Conservation (phyloP, 257 asterid genomes). For the Solanum chiquidenum region DNA sequence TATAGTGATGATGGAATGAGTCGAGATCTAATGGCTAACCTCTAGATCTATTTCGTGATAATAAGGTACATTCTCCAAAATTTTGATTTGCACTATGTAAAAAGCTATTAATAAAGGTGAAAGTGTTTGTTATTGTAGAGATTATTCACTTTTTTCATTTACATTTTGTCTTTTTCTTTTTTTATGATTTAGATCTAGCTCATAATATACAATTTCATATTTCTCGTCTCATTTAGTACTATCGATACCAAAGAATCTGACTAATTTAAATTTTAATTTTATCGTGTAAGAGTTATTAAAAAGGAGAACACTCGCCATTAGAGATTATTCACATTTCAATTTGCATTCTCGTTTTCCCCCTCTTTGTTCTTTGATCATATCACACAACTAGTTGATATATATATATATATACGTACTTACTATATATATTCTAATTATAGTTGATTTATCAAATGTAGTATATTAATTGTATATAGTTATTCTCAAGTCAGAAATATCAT, state of each 20-base stretch:
- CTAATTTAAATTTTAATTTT: background rate
- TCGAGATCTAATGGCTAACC: background rate
- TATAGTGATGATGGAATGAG: background rate
- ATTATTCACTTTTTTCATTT: too few species aligned
- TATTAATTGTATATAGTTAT: background rate
- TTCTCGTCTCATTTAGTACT: background rate
- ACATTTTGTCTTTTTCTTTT: too few species aligned
- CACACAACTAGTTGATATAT: background rate
- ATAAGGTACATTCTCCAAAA: background rate
- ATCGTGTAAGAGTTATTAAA: background rate
- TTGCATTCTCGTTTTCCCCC: background rate
- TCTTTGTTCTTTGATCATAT: background rate
- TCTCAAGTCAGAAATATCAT: background rate
- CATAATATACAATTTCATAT: too few species aligned
- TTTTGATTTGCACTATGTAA: too few species aligned
- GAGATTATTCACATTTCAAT: background rate
- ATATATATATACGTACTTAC: background rate
- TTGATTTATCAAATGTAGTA: background rate
- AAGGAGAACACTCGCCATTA: background rate
- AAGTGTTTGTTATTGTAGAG: too few species aligned
- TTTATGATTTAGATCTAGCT: too few species aligned
- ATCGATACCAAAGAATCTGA: background rate
- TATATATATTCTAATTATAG: background rate
- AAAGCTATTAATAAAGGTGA: too few species aligned
- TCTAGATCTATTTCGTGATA: background rate